These are phyloP conservation scores for Aphanomyces stellatus DNA, from an alignment of 352 stramenopile species.

Conservation along the genomic window DNA sequence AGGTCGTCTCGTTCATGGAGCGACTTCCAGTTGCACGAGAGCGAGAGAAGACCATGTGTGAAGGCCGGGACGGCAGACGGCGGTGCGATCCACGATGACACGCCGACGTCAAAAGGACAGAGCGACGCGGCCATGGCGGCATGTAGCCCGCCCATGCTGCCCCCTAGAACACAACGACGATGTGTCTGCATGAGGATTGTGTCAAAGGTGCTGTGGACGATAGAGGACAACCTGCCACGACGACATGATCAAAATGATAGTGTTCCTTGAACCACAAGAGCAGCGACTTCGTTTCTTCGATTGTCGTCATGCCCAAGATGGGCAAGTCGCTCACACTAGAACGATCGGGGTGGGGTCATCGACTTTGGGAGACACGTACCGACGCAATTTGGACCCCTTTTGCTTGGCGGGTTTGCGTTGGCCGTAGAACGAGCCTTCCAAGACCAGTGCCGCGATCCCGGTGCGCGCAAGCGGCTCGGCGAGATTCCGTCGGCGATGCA, in stretches of 20 bases:
- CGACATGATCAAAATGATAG: conserved; percentile 44
- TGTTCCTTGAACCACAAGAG: conserved; percentile 48
- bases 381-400: conserved; percentile 63
- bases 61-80: conserved; percentile 64
- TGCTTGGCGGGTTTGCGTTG: conserved; percentile 50
- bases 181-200: neutral
- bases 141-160: conserved; percentile 70
- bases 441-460: conserved; percentile 55
- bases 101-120: conserved; percentile 55
- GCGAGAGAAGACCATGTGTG: conserved; percentile 58
- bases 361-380: conserved; percentile 25
- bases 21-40: conserved; percentile 66
- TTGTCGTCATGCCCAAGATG: conserved; percentile 66
- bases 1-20: conserved; percentile 63
- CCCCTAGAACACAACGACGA: conserved; percentile 23
- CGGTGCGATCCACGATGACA: conserved; percentile 58
- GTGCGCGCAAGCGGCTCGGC: conserved; percentile 52
- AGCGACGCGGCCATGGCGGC: conserved; percentile 68
- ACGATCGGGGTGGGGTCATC: neutral
- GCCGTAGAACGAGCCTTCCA: conserved; percentile 75
- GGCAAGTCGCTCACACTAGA: conserved; percentile 58
- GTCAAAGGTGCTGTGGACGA: neutral
- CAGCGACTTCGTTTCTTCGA: conserved; percentile 76
- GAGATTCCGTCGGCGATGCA: conserved; percentile 56
- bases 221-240: conserved; percentile 52